Base-by-base conservation (phyloP, 441 rosid genomes). In the Melastoma candidum region DNA sequence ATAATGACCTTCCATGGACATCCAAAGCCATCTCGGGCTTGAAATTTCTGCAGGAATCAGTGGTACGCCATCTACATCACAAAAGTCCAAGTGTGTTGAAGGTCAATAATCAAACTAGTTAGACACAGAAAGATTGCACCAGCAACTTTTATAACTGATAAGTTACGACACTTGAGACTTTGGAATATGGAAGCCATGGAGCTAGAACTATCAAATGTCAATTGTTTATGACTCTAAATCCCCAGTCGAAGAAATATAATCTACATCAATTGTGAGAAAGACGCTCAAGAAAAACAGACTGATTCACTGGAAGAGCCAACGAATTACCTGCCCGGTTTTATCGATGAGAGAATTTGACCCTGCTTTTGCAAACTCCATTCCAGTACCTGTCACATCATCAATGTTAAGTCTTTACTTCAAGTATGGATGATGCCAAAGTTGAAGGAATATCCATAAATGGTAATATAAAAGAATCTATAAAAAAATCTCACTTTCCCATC, bases 351-450 rank as follows among this genome's bases (percentile, higher is more conserved):
- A 57, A 83, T 64, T 24, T 69, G 82, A 49, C 87, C 90, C 63
- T 83, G 90, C 59, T 80, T 80, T 60, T 83, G 90, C 81, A 83
- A 76, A 73, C 90, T 83, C 90, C 90, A 83, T 54, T 83, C 84
- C 59, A 80, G 66, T 47, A 83, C 76, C 90, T 83, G 68, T 26
- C 46, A 62, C 10, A 47, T 36, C 29, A 49, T 56, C 54, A 41
- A 26, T 43, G 27, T 46, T 29, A 22, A 62, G n/a, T 10, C 14
- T 48, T 17, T 32, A 53, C 12, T 7, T 53, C 41, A 56, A 43
- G 45, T 24, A 17, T 12, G 26, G 49, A 44, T 0, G 46, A 26
- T 11, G 10, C 12, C 10, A 44, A 9, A 50, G n/a, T 14, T 24
- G 39, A 55, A 26, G 12, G 43, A 52, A 36, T 7, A 27, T 13